Percentiles rank a stretch among this genome's conserved stretches.
phyloP scores from a whole-genome alignment of 176 grass and related monocot species.

The Calamus simplicifolius region DNA sequence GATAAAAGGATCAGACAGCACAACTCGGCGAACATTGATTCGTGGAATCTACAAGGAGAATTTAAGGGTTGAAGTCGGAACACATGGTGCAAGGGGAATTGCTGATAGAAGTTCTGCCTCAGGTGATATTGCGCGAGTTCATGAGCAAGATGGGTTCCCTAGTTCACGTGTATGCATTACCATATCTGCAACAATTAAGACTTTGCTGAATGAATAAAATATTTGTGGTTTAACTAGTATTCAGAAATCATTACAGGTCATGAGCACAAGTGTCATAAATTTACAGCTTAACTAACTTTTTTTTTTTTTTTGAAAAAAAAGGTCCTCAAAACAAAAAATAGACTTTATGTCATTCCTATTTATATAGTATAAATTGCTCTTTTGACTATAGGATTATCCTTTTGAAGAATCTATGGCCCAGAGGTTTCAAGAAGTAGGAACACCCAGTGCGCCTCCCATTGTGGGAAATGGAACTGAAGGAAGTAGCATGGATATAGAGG shows the following conservation, averaged over 20 bases:
- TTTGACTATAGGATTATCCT: conserved; percentile 31
- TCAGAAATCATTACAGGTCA: too few species aligned
- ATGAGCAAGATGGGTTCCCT: not conserved
- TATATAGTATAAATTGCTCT: not conserved
- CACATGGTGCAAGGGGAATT: not conserved
- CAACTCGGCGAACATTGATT: conserved; percentile 29
- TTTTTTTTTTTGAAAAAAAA: too few species aligned
- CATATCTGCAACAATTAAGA: too few species aligned
- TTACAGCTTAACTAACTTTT: too few species aligned
- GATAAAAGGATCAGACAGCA: conserved; percentile 3
- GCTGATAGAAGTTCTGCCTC: not conserved
- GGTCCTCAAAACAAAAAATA: too few species aligned
- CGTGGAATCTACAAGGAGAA: conserved; percentile 75
- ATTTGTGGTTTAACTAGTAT: too few species aligned
- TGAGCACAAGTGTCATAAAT: too few species aligned
- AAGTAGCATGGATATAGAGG: conserved; percentile 23
- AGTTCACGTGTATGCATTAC: conserved; percentile 1
- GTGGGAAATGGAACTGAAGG: conserved; percentile 29
- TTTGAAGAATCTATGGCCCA: conserved; percentile 25
- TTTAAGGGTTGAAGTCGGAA: conserved; percentile 45
- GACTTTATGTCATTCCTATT: not conserved
- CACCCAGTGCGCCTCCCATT: conserved; percentile 86
- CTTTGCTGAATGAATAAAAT: too few species aligned
- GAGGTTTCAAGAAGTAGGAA: conserved; percentile 28
- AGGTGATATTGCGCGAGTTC: not conserved